Percentiles rank a stretch among this genome's conserved stretches.
phyloP scores from a whole-genome alignment of 495 filamentous ascomycete genomes.

The Neurospora intermedia region DNA sequence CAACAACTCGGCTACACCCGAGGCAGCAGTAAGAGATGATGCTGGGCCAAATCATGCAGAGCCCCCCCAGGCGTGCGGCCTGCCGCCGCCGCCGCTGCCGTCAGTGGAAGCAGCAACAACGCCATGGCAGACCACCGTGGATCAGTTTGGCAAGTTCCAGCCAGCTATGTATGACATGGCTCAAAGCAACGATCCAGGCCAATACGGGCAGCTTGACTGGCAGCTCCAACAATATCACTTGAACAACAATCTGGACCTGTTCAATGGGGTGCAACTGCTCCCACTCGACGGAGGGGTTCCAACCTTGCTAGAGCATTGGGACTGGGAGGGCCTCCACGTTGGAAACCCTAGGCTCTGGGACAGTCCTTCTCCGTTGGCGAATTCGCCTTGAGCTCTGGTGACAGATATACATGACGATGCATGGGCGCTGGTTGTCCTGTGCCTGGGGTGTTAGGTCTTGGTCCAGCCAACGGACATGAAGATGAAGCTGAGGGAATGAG shows the following conservation, averaged over 20 bases:
- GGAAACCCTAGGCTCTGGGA: constrained; percentile 15
- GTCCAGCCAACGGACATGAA: not conserved
- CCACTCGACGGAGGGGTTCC: constrained; percentile 8
- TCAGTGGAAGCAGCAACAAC: not conserved
- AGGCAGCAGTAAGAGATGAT: not conserved
- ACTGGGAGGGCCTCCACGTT: constrained; percentile 15
- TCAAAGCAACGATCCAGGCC: not conserved
- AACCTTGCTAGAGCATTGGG: constrained; percentile 16
- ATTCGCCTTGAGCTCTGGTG: not conserved
- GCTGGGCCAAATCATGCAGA: not conserved
- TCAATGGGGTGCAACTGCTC: constrained; percentile 1
- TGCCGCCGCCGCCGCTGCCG: not conserved
- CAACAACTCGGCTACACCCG: not conserved
- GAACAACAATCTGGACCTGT: not conserved
- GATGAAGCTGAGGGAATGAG: not conserved
- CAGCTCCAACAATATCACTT: not conserved
- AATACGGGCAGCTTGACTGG: constrained; percentile 11
- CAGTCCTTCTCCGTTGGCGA: not conserved
- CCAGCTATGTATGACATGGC: not conserved
- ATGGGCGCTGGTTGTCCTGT: not conserved
- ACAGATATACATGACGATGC: not conserved
- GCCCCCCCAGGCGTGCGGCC: not conserved
- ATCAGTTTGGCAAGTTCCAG: not conserved
- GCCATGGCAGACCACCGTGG: not conserved
- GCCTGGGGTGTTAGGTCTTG: not conserved